Conservation (phyloP, 2,329 filamentous ascomycete genomes). For the Aspergillus texensis region DNA sequence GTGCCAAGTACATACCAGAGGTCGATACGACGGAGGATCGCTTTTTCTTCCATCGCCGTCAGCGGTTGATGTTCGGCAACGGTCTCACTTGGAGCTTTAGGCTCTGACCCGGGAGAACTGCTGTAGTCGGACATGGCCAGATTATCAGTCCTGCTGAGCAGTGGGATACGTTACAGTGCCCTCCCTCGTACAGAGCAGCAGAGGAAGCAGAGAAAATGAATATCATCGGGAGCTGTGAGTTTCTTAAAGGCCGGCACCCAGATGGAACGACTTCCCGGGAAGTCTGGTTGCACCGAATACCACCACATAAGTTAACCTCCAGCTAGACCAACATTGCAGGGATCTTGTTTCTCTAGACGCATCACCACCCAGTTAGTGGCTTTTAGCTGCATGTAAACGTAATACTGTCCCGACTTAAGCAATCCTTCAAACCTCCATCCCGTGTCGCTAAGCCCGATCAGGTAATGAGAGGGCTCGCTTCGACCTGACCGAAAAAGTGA, state of each 20-base stretch:
- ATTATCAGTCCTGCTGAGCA: neutral
- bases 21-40: conserved; percentile 10
- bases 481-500: conserved; percentile 8
- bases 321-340: neutral
- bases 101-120: neutral
- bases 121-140: neutral
- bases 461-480: conserved; percentile 5
- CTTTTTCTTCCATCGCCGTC: conserved; percentile 3
- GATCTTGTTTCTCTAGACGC: conserved; percentile 1
- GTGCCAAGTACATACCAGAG: neutral
- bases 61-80: neutral
- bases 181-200: neutral
- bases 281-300: neutral
- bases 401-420: conserved; percentile 5
- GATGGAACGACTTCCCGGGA: neutral
- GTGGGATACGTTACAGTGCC: too few species aligned
- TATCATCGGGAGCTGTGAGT: neutral
- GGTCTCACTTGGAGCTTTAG: conserved; percentile 1
- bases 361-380: conserved; percentile 5
- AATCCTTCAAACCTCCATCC: neutral
- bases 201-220: neutral
- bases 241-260: neutral
- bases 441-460: conserved; percentile 1
- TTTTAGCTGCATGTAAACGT: conserved; percentile 1
- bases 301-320: neutral